phyloP scores from a whole-genome alignment of 352 stramenopile species.

The Pythium pyrilobum region DNA sequence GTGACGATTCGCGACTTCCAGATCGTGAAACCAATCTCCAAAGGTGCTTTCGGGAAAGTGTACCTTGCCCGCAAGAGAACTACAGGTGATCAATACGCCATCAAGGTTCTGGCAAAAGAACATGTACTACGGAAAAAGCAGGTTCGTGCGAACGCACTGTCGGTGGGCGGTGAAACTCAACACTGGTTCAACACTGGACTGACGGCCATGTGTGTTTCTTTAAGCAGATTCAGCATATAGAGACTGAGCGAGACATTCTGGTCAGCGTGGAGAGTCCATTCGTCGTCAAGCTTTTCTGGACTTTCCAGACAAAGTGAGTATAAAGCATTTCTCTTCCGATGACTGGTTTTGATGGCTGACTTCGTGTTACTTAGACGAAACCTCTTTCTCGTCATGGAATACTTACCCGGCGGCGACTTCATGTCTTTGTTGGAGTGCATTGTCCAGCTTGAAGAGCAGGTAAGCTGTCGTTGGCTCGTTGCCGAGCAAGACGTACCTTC shows the following conservation, averaged over 20 bases:
- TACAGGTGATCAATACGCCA: conserved; percentile 86
- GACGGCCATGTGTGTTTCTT: not conserved
- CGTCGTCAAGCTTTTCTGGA: conserved; percentile 90
- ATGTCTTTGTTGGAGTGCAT: conserved; percentile 88
- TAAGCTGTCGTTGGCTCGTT: too few species aligned
- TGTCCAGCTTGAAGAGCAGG: conserved; percentile 83
- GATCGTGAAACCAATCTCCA: conserved; percentile 88
- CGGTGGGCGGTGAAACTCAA: not conserved
- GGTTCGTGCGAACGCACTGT: conserved; percentile 25
- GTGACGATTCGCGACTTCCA: conserved; percentile 84
- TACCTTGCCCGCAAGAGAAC: conserved; percentile 85
- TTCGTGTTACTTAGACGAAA: conserved; percentile 21
- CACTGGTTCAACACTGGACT: too few species aligned
- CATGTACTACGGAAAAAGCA: conserved; percentile 88
- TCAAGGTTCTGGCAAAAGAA: conserved; percentile 89
- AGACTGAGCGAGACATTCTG: conserved; percentile 87
- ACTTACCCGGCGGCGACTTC: conserved; percentile 86
- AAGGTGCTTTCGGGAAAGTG: conserved; percentile 87
- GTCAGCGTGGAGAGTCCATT: conserved; percentile 86
- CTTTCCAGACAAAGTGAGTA: conserved; percentile 85
- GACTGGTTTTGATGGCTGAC: not conserved
- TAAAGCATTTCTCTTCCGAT: not conserved
- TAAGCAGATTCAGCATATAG: conserved; percentile 72
- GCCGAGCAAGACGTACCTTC: too few species aligned
- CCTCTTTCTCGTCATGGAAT: conserved; percentile 90